Base-by-base conservation (phyloP, 2,329 filamentous ascomycete species). In the Colletotrichum navitas region DNA sequence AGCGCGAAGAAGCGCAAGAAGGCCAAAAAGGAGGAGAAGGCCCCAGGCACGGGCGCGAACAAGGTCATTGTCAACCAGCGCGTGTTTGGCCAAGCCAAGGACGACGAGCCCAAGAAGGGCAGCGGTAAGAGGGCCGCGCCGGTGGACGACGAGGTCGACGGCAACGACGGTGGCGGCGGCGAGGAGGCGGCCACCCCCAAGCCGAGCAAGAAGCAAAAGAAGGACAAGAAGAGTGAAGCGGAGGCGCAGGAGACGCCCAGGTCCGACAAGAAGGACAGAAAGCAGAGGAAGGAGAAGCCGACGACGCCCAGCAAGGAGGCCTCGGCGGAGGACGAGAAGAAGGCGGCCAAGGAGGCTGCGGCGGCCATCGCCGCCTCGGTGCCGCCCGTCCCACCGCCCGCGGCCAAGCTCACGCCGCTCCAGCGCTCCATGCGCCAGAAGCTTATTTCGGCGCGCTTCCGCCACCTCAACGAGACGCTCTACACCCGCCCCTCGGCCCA, bases 371-470 rank as follows among this genome's bases (percentile, higher is more conserved):
- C 74, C 45, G 76, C 78, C 63, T 62, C 76, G 43, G 55, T 69
- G 41, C 60, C 68, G n/a, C 82, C 83, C 49, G 81, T 82, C 10
- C 81, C 85, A 49, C 81, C 84, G 43, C 80, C 84, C 45, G 79
- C 83, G 36, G 79, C 81, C 73, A 94, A 93, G 76, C 89, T 99
- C 78, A 99, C 96, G 0, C 94, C 96, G 4, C 90, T 99, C 68
- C 96, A 99, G 85, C 90, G 92, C 66, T 91, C 94, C 4, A 99
- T 99, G 96, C 92, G 94, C 73, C 92, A 94, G 79, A 99, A 99
- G 85, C 91, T 99, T 74, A 88, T 97, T 74, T 97, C 95, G 12
- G 95, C 96, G 1, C 94, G 96, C 70, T 99, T 99, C 88, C 94
- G 96, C 74, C 94, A 98, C 82, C 90, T 99, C 73, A 99, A 99